Conservation (phyloP, 2,329 filamentous ascomycete genomes). For the Penicillium glabrum region DNA sequence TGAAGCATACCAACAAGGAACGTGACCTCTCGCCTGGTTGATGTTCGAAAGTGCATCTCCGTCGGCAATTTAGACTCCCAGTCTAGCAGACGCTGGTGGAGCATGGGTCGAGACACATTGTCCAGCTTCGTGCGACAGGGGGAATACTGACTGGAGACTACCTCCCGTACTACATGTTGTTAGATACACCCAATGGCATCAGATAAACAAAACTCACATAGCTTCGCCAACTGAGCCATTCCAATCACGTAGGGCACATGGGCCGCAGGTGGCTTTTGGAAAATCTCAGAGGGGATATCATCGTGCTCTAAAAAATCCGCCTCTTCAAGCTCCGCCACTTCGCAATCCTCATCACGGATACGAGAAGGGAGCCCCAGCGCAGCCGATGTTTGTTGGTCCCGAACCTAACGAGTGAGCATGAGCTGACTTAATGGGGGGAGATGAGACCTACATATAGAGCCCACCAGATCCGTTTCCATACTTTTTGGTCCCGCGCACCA, state of each 20-base stretch:
- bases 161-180: constrained; percentile 30
- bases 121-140: constrained; percentile 25
- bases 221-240: constrained; percentile 40
- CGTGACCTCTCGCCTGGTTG: constrained; percentile 30
- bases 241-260: constrained; percentile 37
- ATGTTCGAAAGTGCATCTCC: constrained; percentile 33
- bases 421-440: neutral
- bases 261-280: constrained; percentile 33
- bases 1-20: constrained; percentile 46
- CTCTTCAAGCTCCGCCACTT: constrained; percentile 41
- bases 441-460: constrained; percentile 46
- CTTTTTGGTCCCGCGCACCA: constrained; percentile 31
- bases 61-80: constrained; percentile 43
- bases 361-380: constrained; percentile 48
- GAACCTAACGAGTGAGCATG: constrained; percentile 28
- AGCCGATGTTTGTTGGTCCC: constrained; percentile 50
- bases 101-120: constrained; percentile 19
- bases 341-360: constrained; percentile 52
- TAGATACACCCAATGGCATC: neutral
- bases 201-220: constrained; percentile 26
- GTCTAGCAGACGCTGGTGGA: constrained; percentile 34
- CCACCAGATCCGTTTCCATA: constrained; percentile 56
- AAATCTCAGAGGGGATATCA: constrained; percentile 22
- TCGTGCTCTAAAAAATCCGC: constrained; percentile 40
- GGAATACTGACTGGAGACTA: constrained; percentile 41